These are phyloP conservation scores for Pythium brachiatum DNA, from an alignment of 352 stramenopile genomes.

Conservation along the genomic window DNA sequence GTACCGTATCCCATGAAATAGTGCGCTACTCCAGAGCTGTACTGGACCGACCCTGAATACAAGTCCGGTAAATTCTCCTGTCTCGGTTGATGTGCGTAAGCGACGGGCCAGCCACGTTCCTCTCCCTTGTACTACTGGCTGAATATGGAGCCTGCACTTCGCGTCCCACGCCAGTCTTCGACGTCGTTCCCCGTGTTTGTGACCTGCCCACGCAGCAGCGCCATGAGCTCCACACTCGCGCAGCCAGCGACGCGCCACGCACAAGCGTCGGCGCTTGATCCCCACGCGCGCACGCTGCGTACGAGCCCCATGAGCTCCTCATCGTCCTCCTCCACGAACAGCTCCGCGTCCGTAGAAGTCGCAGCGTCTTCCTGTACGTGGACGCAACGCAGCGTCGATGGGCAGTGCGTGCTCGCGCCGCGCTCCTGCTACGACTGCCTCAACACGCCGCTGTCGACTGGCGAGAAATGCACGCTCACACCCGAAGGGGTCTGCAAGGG, in stretches of 20 bases:
- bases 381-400: conserved; percentile 26
- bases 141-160: conserved; percentile 4
- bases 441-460: conserved; percentile 22
- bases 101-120: conserved; percentile 17
- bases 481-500: conserved; percentile 42
- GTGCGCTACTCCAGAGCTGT: not conserved
- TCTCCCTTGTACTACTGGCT: conserved; percentile 7
- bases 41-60: conserved; percentile 1
- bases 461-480: conserved; percentile 48
- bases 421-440: conserved; percentile 33
- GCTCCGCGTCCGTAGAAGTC: conserved; percentile 12
- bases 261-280: too few relatives aligned
- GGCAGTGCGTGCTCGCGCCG: conserved; percentile 39
- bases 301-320: conserved; percentile 22
- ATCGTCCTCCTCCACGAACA: conserved; percentile 6
- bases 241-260: too few relatives aligned
- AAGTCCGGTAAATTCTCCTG: not conserved
- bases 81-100: conserved; percentile 2
- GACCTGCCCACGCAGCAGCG: not conserved
- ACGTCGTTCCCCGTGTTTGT: conserved; percentile 1
- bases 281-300: conserved; percentile 2
- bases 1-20: not conserved
- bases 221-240: not conserved
- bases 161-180: not conserved
- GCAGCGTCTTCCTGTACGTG: conserved; percentile 44